phyloP scores from a whole-genome alignment of 2,329 filamentous ascomycete genomes.

The Knufia petricola region DNA sequence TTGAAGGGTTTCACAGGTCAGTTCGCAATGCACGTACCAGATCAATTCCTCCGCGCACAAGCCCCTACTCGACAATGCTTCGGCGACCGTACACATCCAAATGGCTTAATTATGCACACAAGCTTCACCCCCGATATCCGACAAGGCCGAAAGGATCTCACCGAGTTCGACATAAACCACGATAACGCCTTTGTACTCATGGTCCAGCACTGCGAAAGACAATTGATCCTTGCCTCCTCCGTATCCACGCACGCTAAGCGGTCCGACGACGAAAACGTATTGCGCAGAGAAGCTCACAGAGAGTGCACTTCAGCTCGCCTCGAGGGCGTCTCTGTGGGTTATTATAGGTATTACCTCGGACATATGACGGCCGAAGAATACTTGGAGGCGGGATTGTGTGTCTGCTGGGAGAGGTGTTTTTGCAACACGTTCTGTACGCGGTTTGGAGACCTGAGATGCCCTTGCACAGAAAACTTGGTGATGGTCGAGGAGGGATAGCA shows the following conservation, averaged over 20 bases:
- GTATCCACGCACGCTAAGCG: not conserved
- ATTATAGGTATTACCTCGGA: slow-evolving; percentile 20
- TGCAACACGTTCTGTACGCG: slow-evolving; percentile 21
- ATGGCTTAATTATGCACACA: not conserved
- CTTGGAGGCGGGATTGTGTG: slow-evolving; percentile 15
- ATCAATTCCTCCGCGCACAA: not conserved
- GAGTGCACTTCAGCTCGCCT: slow-evolving; percentile 19
- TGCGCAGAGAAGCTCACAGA: not conserved
- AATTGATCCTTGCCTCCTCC: not conserved
- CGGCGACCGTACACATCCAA: not conserved
- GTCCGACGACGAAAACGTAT: not conserved
- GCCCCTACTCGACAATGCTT: not conserved
- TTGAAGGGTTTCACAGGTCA: not conserved
- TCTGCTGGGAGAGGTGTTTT: slow-evolving; percentile 21
- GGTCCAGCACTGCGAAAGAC: not conserved
- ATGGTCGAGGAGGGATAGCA: too few relatives aligned
- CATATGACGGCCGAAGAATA: slow-evolving; percentile 22
- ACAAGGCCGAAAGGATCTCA: not conserved
- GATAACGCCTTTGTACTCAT: not conserved
- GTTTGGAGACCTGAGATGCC: slow-evolving; percentile 20
- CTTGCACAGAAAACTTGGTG: too few relatives aligned
- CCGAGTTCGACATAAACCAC: not conserved
- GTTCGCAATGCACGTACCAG: not conserved
- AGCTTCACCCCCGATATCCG: not conserved
- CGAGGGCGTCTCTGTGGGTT: slow-evolving; percentile 17